A percentile compares a stretch with the other conserved stretches of the same genome.
phyloP scores from a whole-genome alignment of 257 asterid species.

The Solanum etuberosum region DNA sequence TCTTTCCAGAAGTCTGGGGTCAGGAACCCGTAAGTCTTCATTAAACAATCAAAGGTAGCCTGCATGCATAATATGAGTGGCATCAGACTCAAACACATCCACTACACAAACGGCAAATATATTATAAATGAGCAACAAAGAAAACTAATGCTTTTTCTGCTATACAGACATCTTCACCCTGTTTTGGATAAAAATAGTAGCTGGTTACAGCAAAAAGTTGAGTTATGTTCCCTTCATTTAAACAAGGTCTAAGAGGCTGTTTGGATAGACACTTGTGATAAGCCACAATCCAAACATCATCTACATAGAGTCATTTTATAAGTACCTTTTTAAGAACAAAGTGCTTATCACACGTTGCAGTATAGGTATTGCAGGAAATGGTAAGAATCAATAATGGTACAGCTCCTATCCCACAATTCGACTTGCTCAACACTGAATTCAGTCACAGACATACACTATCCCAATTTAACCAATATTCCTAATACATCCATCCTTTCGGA shows the following conservation, averaged over 20 bases:
- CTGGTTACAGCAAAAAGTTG: not conserved
- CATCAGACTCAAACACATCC: not conserved
- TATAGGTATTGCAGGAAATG: not conserved
- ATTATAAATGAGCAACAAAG: too few species aligned
- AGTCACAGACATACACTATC: not conserved
- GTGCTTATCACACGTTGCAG: not conserved
- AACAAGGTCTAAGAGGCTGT: not conserved
- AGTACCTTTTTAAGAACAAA: not conserved
- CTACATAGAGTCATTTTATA: not conserved
- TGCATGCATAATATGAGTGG: conserved; percentile 5
- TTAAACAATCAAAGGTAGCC: conserved; percentile 65
- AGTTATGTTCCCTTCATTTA: not conserved
- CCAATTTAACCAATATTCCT: not conserved
- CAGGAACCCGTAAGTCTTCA: conserved; percentile 70
- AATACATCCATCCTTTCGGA: not conserved
- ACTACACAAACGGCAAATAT: not conserved
- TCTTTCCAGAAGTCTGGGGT: conserved; percentile 70
- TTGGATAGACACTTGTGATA: not conserved
- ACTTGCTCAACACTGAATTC: not conserved
- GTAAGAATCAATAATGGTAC: not conserved
- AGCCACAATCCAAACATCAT: not conserved
- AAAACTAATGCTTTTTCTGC: too few species aligned
- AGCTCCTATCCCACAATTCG: not conserved
- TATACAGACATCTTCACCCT: too few species aligned
- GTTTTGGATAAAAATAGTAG: too few species aligned